phyloP scores from a whole-genome alignment of 192 early-diverging fungal species.

The Podila clonocystis region DNA sequence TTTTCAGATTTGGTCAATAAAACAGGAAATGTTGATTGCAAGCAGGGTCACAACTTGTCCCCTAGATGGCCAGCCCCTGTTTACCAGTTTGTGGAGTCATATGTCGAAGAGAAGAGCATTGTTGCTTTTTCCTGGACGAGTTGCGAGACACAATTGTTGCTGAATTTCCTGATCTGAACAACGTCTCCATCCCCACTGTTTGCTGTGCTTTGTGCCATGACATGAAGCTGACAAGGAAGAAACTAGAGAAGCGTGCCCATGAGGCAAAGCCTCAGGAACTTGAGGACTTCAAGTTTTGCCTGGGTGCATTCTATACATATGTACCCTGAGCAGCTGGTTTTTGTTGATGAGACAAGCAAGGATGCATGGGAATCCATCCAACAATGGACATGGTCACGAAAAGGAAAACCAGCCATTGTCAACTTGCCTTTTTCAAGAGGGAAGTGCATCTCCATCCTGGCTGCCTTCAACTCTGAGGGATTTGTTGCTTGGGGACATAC shows the following conservation, averaged over 20 bases:
- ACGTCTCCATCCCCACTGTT: too few species aligned
- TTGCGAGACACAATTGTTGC: too few species aligned
- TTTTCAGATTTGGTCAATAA: too few species aligned
- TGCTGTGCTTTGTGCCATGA: too few species aligned
- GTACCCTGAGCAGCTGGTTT: background rate
- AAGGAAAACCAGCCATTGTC: background rate
- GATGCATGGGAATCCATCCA: background rate
- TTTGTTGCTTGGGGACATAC: background rate
- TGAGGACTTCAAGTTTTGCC: background rate
- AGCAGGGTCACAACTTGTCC: too few species aligned
- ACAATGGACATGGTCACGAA: background rate
- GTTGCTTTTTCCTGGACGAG: too few species aligned
- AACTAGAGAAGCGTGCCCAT: slow-evolving; percentile 3
- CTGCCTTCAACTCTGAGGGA: background rate
- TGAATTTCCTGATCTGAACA: too few species aligned
- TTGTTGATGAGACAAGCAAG: slow-evolving; percentile 4
- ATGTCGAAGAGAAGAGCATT: too few species aligned
- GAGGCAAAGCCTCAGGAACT: slow-evolving; percentile 1
- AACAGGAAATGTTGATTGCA: too few species aligned
- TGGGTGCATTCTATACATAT: background rate
- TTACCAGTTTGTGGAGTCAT: too few species aligned
- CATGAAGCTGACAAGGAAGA: background rate
- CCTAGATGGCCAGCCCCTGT: too few species aligned
- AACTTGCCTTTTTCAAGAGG: background rate
- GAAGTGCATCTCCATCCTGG: background rate